Conservation (phyloP, 495 filamentous ascomycete species). For the Penicillium canariense region DNA sequence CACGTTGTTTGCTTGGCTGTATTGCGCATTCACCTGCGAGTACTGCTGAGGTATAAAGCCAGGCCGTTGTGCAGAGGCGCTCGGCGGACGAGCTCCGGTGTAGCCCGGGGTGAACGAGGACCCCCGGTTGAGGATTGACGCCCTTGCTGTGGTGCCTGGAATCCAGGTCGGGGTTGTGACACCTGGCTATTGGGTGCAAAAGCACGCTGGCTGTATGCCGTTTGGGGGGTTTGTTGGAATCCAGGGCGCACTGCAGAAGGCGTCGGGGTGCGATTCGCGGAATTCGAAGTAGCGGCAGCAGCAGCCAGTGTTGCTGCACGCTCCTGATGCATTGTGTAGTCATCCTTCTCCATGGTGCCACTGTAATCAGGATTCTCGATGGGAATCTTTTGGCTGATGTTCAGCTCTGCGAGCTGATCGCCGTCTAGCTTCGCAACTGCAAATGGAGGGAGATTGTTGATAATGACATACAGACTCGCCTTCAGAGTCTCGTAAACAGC, state of each 20-base stretch:
- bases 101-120: constrained; percentile 38
- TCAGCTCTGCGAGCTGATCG: constrained; percentile 76
- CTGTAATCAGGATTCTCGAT: constrained; percentile 67
- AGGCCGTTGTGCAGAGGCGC: constrained; percentile 45
- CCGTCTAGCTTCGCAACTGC: constrained; percentile 82
- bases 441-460: constrained; percentile 77
- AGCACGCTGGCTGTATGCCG: constrained; percentile 37
- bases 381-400: constrained; percentile 78
- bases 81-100: constrained; percentile 37
- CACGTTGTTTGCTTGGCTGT: constrained; percentile 34
- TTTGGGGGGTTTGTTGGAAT: constrained; percentile 30
- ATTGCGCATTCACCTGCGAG: constrained; percentile 38
- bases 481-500: constrained; percentile 73
- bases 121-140: constrained; percentile 39
- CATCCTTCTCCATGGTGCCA: constrained; percentile 87
- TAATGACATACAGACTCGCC: constrained; percentile 66
- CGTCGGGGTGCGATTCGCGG: constrained; percentile 33
- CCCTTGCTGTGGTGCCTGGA: constrained; percentile 41
- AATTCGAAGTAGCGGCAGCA: constrained; percentile 22
- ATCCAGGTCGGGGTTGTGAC: constrained; percentile 32
- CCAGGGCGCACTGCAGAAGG: constrained; percentile 27
- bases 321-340: constrained; percentile 47
- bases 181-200: constrained; percentile 33
- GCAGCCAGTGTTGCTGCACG: constrained; percentile 32
- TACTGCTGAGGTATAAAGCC: constrained; percentile 36